Evolutionary conservation across 192 early-diverging fungal species (phyloP), one percentile per base, ranked within the genome.

Genomic region (Ramicandelaber brevisporus): DNA sequence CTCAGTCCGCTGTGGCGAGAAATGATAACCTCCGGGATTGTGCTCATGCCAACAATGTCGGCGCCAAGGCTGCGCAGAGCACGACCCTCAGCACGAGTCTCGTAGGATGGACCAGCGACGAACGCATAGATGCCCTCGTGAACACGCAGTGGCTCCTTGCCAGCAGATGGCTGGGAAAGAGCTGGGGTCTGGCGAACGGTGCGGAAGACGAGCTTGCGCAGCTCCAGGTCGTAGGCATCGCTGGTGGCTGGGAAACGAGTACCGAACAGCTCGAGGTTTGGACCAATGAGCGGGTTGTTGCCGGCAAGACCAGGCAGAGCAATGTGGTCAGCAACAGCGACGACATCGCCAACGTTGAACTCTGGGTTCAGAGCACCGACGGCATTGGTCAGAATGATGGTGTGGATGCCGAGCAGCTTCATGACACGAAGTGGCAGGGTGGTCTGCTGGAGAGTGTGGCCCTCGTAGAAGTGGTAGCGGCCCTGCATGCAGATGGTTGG

Each of bases 381-480:
- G 1, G 87, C 84, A 42, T 79, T 79, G 17, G 84, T 87, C 17
- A 88, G 69, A 40, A 61, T 21, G 31, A 93, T 41, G 5, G 62
- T 68, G 34, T 76, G 38, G 8, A 73, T 70, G 10, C 84, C 84
- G 3, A 93, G 42, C 17, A 83, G 59, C 20, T 65, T 46, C 57
- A 93, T 72, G 14, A 93, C 66, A 20, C 87, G 73, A 13, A 93
- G 57, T 11, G 87, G 82, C 19, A 82, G 73, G 5, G 78, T 80
- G 9, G 70, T 69, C 25, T 78, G 65, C 30, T 68, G 53, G 30
- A 79, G 53, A 8, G 66, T 59, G 43, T 82, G 73, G 7, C 87
- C 86, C 44, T 90, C 86, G 43, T 90, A 90, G 26, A 61, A 69
- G 44, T 90, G 86, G 57, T 70, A 78, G 14, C 86, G 57, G n/a